Evolutionary conservation across 345 rosid genomes (phyloP).

Genomic region (Eucalyptus cloeziana): DNA sequence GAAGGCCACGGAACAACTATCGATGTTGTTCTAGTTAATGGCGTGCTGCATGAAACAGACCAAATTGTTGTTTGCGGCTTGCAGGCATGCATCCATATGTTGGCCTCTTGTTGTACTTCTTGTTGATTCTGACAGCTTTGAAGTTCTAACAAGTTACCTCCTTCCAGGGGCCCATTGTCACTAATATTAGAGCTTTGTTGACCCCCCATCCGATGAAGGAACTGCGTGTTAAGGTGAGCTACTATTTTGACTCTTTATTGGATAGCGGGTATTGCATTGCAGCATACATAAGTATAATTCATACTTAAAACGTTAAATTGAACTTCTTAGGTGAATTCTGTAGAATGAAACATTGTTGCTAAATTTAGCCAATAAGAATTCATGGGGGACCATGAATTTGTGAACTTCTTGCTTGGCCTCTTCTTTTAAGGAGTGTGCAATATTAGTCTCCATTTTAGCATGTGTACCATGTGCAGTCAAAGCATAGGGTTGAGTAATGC

Average conservation of each 20-base stretch:
- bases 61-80: constrained; percentile 91
- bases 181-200: constrained; percentile 73
- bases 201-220: constrained; percentile 99
- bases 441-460: not conserved
- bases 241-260: not conserved
- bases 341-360: not conserved
- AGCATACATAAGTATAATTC: not conserved
- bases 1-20: constrained; percentile 97
- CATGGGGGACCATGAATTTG: not conserved
- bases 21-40: constrained; percentile 88
- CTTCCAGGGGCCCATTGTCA: constrained; percentile 78
- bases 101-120: not conserved
- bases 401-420: not conserved
- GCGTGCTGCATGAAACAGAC: constrained; percentile 90
- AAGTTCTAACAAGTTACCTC: not conserved
- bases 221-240: constrained; percentile 75
- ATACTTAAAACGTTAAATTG: not conserved
- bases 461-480: not conserved
- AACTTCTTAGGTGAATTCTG: not conserved
- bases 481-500: not conserved
- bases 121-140: not conserved
- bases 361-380: not conserved
- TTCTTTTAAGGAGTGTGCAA: not conserved
- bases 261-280: not conserved
- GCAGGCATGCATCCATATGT: constrained; percentile 43